Percentiles rank a stretch among this genome's conserved stretches.
Conservation (phyloP, 805 yeast species). For the Kodamaea sagamina region DNA sequence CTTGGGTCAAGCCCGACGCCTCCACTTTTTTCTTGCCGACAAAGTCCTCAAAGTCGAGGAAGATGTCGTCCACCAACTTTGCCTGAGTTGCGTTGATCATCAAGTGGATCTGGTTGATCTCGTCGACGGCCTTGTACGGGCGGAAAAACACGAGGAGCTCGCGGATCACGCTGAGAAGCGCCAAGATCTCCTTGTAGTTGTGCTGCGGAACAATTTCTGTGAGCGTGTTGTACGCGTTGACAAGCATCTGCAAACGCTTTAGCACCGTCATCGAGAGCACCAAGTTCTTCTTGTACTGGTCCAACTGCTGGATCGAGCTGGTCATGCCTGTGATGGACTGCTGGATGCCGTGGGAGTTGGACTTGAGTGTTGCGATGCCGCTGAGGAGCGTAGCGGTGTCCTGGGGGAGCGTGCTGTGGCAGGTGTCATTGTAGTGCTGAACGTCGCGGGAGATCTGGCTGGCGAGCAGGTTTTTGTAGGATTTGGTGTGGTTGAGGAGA, state of each 20-base stretch:
- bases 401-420: slow-evolving; percentile 20
- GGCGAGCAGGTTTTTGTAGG: slow-evolving; percentile 53
- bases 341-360: slow-evolving; percentile 57
- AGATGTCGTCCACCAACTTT: slow-evolving; percentile 65
- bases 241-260: slow-evolving; percentile 83
- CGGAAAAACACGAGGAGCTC: slow-evolving; percentile 74
- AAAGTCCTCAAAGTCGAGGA: slow-evolving; percentile 64
- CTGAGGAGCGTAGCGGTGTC: slow-evolving; percentile 44
- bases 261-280: slow-evolving; percentile 83
- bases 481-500: slow-evolving; percentile 49
- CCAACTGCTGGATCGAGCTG: slow-evolving; percentile 72
- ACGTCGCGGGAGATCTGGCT: slow-evolving; percentile 43
- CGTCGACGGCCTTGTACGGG: slow-evolving; percentile 80
- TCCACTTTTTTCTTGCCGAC: slow-evolving; percentile 13
- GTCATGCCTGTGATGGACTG: slow-evolving; percentile 68
- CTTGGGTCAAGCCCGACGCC: slow-evolving; percentile 48
- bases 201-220: slow-evolving; percentile 46
- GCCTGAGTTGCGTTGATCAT: slow-evolving; percentile 60
- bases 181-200: slow-evolving; percentile 57
- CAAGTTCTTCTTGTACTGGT: slow-evolving; percentile 79
- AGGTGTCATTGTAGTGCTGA: slow-evolving; percentile 32
- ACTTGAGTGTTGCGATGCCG: slow-evolving; percentile 50
- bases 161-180: slow-evolving; percentile 66
- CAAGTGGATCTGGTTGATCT: slow-evolving; percentile 66
- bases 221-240: slow-evolving; percentile 69